phyloP scores from a whole-genome alignment of 306 rosid genomes.

The Acacia acuminata region DNA sequence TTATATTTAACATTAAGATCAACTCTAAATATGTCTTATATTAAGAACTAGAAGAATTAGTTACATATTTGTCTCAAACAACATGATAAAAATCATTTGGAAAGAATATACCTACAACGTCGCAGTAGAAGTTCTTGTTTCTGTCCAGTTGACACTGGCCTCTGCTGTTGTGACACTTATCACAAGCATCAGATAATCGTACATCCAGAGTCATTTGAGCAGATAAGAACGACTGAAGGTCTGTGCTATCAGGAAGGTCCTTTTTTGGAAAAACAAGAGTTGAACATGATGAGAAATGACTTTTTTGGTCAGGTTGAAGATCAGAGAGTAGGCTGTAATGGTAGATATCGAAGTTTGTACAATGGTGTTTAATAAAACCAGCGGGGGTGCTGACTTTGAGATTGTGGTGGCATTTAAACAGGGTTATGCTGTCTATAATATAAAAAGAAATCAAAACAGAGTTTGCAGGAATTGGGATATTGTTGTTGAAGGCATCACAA shows the following conservation, averaged over 20 bases:
- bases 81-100: too few relatives aligned
- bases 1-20: too few relatives aligned
- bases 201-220: conserved; percentile 23
- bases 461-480: background rate
- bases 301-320: background rate
- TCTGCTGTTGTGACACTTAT: conserved; percentile 20
- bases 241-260: conserved; percentile 13
- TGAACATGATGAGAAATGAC: conserved; percentile 28
- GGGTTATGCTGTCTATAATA: background rate
- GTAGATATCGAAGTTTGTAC: conserved; percentile 19
- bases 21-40: too few relatives aligned
- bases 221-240: conserved; percentile 29
- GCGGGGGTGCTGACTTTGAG: background rate
- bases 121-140: background rate
- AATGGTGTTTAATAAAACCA: background rate
- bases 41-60: too few relatives aligned
- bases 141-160: conserved; percentile 36
- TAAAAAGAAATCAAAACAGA: conserved; percentile 10
- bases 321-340: background rate
- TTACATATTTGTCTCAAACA: too few relatives aligned
- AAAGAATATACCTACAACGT: background rate
- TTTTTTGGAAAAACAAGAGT: conserved; percentile 8
- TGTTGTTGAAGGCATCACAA: background rate
- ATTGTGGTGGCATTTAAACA: conserved; percentile 36
- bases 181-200: conserved; percentile 30